A percentile compares a stretch with the other conserved stretches of the same genome.
Evolutionary conservation across 225 moss, liverwort and hornwort genomes (phyloP).

Genomic region (Straminergon stramineum): DNA sequence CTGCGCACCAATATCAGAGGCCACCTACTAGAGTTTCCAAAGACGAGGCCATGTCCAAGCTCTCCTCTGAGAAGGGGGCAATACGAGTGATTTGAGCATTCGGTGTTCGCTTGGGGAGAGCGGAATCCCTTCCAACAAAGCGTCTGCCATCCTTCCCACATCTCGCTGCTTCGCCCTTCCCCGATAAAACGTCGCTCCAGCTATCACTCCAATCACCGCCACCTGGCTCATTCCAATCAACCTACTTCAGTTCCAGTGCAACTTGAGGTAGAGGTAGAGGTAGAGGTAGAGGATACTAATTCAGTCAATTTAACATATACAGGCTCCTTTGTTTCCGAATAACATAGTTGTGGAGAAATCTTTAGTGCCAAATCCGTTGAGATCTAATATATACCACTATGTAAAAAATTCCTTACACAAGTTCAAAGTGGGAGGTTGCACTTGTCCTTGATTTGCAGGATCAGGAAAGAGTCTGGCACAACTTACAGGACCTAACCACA

Average conservation of each 20-base stretch:
- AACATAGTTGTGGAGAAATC: background rate
- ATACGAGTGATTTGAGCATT: conserved; percentile 48
- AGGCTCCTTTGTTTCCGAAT: background rate
- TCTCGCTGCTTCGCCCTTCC: conserved; percentile 56
- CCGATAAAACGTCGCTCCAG: conserved; percentile 58
- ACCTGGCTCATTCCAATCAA: conserved; percentile 35
- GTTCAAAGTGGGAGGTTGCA: background rate
- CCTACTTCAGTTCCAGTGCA: background rate
- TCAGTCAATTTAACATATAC: background rate
- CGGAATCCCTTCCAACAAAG: conserved; percentile 69
- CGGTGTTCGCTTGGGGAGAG: conserved; percentile 52
- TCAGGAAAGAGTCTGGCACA: background rate
- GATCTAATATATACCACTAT: background rate
- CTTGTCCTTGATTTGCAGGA: background rate
- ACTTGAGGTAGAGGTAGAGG: background rate
- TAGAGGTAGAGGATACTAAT: background rate
- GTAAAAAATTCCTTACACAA: background rate
- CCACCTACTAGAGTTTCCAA: conserved; percentile 18
- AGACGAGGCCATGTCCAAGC: conserved; percentile 50
- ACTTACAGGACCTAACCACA: conserved; percentile 84
- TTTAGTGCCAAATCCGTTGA: background rate
- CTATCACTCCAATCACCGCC: conserved; percentile 66
- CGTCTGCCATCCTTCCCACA: conserved; percentile 58
- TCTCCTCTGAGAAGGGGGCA: conserved; percentile 39
- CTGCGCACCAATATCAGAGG: background rate